phyloP scores from a whole-genome alignment of 1,139 yeast species.

The Fermentozyma sake region DNA sequence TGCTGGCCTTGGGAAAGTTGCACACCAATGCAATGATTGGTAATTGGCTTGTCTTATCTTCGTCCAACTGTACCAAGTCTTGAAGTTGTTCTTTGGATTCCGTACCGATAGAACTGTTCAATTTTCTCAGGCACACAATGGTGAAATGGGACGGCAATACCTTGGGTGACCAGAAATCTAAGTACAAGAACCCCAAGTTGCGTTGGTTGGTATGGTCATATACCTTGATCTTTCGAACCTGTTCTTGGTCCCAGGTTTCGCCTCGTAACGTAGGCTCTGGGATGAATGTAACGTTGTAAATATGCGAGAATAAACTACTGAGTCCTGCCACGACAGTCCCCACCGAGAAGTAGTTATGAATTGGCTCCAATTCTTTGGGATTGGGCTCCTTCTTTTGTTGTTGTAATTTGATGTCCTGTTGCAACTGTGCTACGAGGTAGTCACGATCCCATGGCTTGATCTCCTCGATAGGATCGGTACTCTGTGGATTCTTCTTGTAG shows the following conservation, averaged over 20 bases:
- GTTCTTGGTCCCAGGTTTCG: conserved; percentile 82
- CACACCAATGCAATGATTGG: conserved; percentile 91
- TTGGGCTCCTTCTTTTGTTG: too few relatives aligned
- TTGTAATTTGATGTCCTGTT: conserved; percentile 8
- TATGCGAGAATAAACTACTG: conserved; percentile 59
- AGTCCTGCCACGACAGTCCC: conserved; percentile 88
- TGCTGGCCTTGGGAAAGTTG: conserved; percentile 52
- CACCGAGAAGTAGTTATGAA: conserved; percentile 61
- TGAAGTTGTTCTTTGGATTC: conserved; percentile 28
- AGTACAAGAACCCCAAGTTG: conserved; percentile 36
- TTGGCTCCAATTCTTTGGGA: conserved; percentile 4
- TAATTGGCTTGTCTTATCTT: conserved; percentile 53
- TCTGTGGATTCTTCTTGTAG: neutral
- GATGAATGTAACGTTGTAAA: conserved; percentile 73
- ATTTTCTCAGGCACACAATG: conserved; percentile 80
- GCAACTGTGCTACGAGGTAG: conserved; percentile 38
- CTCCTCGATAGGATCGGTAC: conserved; percentile 19
- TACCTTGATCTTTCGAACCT: conserved; percentile 79
- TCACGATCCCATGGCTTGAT: conserved; percentile 94
- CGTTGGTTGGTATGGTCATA: conserved; percentile 23
- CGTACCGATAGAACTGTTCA: conserved; percentile 27
- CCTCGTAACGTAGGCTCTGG: conserved; percentile 65
- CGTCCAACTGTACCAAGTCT: conserved; percentile 50
- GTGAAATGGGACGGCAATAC: conserved; percentile 90
- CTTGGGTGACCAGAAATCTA: conserved; percentile 45